Base-by-base conservation (phyloP, 352 stramenopile species). In the Globisporangium nagaii region DNA sequence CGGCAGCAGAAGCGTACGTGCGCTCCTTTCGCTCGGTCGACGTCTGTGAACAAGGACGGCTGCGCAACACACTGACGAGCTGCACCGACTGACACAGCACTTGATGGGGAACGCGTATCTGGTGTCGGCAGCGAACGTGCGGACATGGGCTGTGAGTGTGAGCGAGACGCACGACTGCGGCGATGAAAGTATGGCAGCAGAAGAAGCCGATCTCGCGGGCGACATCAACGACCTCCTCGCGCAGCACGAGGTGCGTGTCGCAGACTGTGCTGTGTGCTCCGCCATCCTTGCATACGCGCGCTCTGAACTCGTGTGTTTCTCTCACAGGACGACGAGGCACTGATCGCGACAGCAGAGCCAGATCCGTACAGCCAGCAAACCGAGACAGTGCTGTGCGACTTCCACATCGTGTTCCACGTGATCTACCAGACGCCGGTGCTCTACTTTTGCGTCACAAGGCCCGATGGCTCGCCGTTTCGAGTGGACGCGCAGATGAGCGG, bases 341-440 rank as follows among this genome's bases (percentile, higher is more conserved):
- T 64, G n/a, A 37, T 61, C 22, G 15, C 6, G 0, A 8, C 51
- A 24, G 40, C 37, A 27, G 39, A 7, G 13, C 3, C 8, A 27
- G 44, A 22, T 19, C n/a, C 15, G 2, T 19, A 32, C 19, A 25
- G 17, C 10, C 7, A 35, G 34, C 24, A 44, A 19, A 48, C 41
- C 13, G 45, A 74, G 27, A 71, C 56, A 9, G 62, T 75, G n/a
- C 27, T 90, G 19, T 65, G 82, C 39, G 80, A 91, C 34, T 89
- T 89, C 61, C 84, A 93, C 66, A 84, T 93, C 47, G 79, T 90
- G 27, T 93, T 78, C 59, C 83, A 90, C 61, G 67, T 64, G 9
- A 81, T 85, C 30, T 93, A 89, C 63, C 72, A 84, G 52, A 86
- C 75, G 3, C 81, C 81, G 0, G 75, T 84, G 63, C 67, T 93